Base-by-base conservation (phyloP, 1,139 yeast genomes). In the Debaryomyces subglobosus region DNA sequence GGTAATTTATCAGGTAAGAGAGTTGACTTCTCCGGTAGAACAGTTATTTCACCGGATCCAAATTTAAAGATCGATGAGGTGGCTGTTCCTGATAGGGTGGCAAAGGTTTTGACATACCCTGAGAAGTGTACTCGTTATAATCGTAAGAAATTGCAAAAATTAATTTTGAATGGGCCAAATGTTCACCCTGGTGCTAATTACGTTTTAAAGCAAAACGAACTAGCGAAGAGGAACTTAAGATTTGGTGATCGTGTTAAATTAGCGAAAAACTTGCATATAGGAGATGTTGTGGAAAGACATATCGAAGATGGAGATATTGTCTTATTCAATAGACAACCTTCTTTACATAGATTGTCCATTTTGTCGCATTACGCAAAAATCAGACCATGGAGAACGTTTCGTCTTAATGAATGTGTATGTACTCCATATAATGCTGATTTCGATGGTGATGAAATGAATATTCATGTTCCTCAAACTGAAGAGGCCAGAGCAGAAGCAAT, bases 361-460 rank as follows among this genome's bases (percentile, higher is more conserved):
- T 74, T 95, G 56, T 88, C 97, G 1, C 99, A 95, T 74, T 91
- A 86, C 67, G 99, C 97, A 42, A 92, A 90, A 63, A 85, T 95
- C 59, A 81, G 97, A 59, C 99, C 99, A 0, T 95, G 99, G 99
- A 81, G 99, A 74, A 95, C 99, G 1, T 89, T 95, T 73, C 79
- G 99, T 58, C 79, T 95, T 59, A 95, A 95, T 64, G 99, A 95
- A 69, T 95, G 99, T 86, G 99, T 94, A 13, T 95, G 99, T 76
- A 94, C 99, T 0, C 99, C 99, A 1, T 95, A 94, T 71, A 95
- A 95, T 68, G 99, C 99, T 38, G 99, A 95, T 81, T 95, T 95
- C 64, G 99, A 95, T 69, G 99, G 99, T 68, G 99, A 95, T 71
- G 99, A 95, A 71, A 95, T 95, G 99, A 95, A 95, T 68, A 77